Base-by-base conservation (phyloP, 345 rosid genomes). In the Corchorus olitorius region DNA sequence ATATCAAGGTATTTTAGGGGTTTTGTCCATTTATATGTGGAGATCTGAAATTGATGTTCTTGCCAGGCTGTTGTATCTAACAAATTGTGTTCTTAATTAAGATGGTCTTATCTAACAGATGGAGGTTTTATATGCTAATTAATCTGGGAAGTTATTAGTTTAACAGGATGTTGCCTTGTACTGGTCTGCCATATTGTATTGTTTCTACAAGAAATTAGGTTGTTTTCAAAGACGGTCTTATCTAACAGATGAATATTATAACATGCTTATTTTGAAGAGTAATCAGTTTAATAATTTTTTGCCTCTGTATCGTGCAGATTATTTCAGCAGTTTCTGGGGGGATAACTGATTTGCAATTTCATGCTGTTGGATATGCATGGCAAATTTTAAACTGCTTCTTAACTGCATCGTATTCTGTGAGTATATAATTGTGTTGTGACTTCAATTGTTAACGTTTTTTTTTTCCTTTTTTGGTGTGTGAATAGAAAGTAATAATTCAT, bases 271-370 rank as follows among this genome's bases (percentile, higher is more conserved):
- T 58, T 41, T 61, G 45, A 54, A 65, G 67, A 27, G 43, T 19
- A 65, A 49, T 76, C 61, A 35, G 35, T 16, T 55, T 67, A 65
- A 65, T 8, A 56, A 60, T 22, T 61, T 39, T 71, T 75, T 75
- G 17, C 19, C 43, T 60, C 75, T 72, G 6, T 48, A 76, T 54
- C 64, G 22, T 79, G 76, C 93, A 94, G 98, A 91, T 94, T 5
- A 81, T 96, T 77, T 96, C 99, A 60, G 99, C 99, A 55, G 85
- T 96, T 72, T 96, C 97, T 64, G 99, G 99, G 70, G 99, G 99
- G 78, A 83, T 96, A 55, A 96, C 98, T 0, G 99, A 96, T 89
- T 89, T 93, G 66, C 89, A 94, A 68, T 96, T 96, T 79, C 83
- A 93, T 79, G 93, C 97, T 45, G 74, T 93, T 81, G 99, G 99